Evolutionary conservation across 345 rosid species (phyloP).

Genomic region (Corchorus capsularis): DNA sequence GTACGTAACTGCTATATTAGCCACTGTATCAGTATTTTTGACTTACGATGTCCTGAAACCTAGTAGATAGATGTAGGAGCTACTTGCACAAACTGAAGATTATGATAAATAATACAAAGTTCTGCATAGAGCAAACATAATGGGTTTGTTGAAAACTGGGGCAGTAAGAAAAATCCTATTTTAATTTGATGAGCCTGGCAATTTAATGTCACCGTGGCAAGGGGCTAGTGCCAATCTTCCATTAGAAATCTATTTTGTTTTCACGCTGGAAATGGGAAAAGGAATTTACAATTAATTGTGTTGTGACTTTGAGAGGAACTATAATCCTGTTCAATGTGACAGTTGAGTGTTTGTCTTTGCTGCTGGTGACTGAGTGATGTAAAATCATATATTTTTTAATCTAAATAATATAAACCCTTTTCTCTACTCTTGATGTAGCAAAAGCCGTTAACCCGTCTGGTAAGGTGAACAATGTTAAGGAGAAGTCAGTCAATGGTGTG

Average conservation of each 20-base stretch:
- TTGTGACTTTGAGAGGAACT: not conserved
- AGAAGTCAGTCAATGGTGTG: constrained; percentile 26
- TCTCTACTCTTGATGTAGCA: constrained; percentile 36
- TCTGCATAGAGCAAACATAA: not conserved
- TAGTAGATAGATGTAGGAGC: not conserved
- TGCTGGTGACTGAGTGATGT: not conserved
- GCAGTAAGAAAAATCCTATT: not conserved
- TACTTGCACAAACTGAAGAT: not conserved
- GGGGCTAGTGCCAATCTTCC: not conserved
- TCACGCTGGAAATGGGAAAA: too few species aligned
- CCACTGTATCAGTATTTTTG: not conserved
- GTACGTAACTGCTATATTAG: not conserved
- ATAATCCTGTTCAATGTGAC: not conserved
- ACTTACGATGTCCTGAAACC: not conserved
- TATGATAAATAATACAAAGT: not conserved
- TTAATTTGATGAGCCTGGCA: not conserved
- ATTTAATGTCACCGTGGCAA: not conserved
- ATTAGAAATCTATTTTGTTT: not conserved
- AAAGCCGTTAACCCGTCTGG: constrained; percentile 49
- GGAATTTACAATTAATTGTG: not conserved
- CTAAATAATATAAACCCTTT: not conserved
- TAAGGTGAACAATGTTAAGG: constrained; percentile 40
- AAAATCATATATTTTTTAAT: not conserved
- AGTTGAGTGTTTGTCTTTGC: constrained; percentile 8
- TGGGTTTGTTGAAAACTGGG: not conserved